Conservation (phyloP, 192 early-diverging fungal species). For the Coemansia sp. region DNA sequence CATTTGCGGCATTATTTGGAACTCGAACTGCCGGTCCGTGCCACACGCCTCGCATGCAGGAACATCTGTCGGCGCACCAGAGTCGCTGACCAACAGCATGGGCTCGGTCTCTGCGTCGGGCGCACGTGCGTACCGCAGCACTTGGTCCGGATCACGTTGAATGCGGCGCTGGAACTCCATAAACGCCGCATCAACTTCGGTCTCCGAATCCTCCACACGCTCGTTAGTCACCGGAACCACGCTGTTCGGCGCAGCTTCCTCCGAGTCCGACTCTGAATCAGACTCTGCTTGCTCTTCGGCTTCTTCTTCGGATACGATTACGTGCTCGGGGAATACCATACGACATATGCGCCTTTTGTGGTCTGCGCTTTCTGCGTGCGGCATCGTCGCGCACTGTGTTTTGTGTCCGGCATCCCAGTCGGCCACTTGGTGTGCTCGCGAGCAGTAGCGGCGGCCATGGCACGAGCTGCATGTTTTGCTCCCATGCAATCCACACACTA, state of each 20-base stretch:
- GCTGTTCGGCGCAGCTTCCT: conserved; percentile 14
- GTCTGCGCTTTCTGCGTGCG: conserved; percentile 12
- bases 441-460: conserved; percentile 73
- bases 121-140: conserved; percentile 66
- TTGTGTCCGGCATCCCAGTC: conserved; percentile 82
- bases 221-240: conserved; percentile 29
- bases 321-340: conserved; percentile 61
- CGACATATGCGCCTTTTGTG: conserved; percentile 19
- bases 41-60: conserved; percentile 73
- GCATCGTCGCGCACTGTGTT: conserved; percentile 51
- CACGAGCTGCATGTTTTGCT: conserved; percentile 80
- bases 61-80: conserved; percentile 64
- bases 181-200: conserved; percentile 88
- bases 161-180: conserved; percentile 86
- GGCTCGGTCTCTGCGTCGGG: conserved; percentile 41
- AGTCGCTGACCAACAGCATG: conserved; percentile 81
- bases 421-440: conserved; percentile 74
- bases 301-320: conserved; percentile 71
- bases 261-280: conserved; percentile 15
- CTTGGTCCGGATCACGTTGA: conserved; percentile 75
- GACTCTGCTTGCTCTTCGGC: conserved; percentile 46
- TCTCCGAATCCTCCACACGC: conserved; percentile 69
- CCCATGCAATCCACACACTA: conserved; percentile 71
- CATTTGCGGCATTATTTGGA: conserved; percentile 92
- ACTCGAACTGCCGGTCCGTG: conserved; percentile 78